Evolutionary conservation across 208 protist genomes (phyloP).

Genomic region (Trypanosoma rangeli): DNA sequence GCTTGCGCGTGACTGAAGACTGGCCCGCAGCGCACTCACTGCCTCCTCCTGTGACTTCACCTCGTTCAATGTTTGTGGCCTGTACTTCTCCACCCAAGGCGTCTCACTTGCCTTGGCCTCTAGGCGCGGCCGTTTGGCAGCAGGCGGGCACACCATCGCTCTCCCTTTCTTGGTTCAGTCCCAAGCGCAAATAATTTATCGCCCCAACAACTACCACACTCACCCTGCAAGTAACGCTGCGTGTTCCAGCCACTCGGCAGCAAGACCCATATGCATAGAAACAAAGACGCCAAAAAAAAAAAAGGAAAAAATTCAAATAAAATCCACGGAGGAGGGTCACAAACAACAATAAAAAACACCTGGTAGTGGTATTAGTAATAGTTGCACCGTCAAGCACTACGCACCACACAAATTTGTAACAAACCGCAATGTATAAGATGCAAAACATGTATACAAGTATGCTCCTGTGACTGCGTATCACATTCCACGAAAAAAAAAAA

Average conservation of each 20-base stretch:
- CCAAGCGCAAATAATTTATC: not conserved
- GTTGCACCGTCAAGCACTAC: too few relatives aligned
- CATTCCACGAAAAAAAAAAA: not conserved
- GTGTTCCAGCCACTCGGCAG: too few relatives aligned
- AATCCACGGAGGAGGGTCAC: not conserved
- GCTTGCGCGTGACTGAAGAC: constrained; percentile 80
- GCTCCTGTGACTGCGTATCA: not conserved
- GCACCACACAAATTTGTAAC: too few relatives aligned
- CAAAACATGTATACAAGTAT: constrained; percentile 22
- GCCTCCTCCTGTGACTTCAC: constrained; percentile 97
- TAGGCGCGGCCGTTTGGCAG: constrained; percentile 30
- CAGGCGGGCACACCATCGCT: constrained; percentile 26
- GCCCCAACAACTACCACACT: not conserved
- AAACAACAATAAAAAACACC: not conserved
- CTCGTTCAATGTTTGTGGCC: constrained; percentile 93
- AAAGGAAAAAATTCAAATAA: constrained; percentile 3
- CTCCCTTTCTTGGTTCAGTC: not conserved
- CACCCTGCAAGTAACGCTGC: not conserved
- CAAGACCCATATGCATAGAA: too few relatives aligned
- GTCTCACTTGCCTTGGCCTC: constrained; percentile 28
- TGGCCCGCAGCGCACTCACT: constrained; percentile 89
- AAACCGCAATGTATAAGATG: too few relatives aligned
- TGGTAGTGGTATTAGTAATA: too few relatives aligned
- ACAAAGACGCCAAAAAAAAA: too few relatives aligned
- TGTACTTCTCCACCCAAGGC: constrained; percentile 94